Conservation (phyloP, 1,284 basidiomycete genomes). For the Irpex rosettiformis region DNA sequence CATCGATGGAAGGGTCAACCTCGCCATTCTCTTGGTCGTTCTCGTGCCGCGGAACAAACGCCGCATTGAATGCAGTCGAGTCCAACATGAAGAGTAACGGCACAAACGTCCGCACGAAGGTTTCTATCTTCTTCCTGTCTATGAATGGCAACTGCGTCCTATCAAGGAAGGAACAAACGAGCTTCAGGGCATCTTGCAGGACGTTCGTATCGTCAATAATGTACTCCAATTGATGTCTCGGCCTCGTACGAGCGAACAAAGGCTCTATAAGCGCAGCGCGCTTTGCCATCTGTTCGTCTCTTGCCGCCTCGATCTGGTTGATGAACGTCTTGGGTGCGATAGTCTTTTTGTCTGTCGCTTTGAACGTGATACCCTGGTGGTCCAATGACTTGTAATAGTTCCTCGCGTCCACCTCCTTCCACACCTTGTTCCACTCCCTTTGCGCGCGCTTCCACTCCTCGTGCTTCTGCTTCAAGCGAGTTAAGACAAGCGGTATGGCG, state of each 20-base stretch:
- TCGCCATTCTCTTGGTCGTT: slow-evolving; percentile 53
- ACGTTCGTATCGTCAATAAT: slow-evolving; percentile 75
- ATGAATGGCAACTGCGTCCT: slow-evolving; percentile 73
- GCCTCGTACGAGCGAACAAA: slow-evolving; percentile 66
- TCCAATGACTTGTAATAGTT: slow-evolving; percentile 94
- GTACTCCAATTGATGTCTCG: slow-evolving; percentile 81
- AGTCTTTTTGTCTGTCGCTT: slow-evolving; percentile 89
- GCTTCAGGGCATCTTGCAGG: slow-evolving; percentile 84
- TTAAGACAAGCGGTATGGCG: slow-evolving; percentile 93
- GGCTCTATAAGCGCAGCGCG: slow-evolving; percentile 77
- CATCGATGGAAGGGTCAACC: slow-evolving; percentile 41
- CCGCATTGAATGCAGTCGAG: slow-evolving; percentile 65
- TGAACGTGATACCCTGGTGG: slow-evolving; percentile 91
- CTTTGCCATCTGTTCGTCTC: slow-evolving; percentile 83
- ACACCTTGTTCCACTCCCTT: slow-evolving; percentile 98
- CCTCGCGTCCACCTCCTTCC: slow-evolving; percentile 93
- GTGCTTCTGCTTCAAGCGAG: slow-evolving; percentile 93
- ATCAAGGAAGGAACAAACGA: slow-evolving; percentile 90
- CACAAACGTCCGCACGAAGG: slow-evolving; percentile 77
- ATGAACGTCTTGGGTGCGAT: slow-evolving; percentile 83
- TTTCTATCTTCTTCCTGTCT: slow-evolving; percentile 83
- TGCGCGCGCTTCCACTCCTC: slow-evolving; percentile 99
- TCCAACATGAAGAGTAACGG: slow-evolving; percentile 75
- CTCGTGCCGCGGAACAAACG: slow-evolving; percentile 48
- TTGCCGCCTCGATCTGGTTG: slow-evolving; percentile 84